Percentiles rank a stretch among this genome's conserved stretches.
phyloP scores from a whole-genome alignment of 2,329 filamentous ascomycete species.

The Coccinonectria pachysandricola region DNA sequence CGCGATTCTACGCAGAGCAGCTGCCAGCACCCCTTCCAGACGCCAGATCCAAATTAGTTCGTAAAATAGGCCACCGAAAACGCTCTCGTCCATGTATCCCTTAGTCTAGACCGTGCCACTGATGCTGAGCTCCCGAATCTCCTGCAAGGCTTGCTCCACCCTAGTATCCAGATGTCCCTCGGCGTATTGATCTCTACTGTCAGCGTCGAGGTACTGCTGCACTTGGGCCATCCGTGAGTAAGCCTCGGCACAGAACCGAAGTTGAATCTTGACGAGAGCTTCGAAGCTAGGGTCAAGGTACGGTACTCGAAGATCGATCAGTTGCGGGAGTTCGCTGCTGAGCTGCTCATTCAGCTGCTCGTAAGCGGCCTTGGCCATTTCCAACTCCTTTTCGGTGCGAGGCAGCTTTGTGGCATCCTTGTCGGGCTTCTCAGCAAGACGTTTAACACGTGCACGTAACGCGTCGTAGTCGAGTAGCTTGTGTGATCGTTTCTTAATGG shows the following conservation, averaged over 20 bases:
- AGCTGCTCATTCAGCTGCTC: slow-evolving; percentile 97
- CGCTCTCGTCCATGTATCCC: too few relatives aligned
- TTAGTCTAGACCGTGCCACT: slow-evolving; percentile 52
- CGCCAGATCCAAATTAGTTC: slow-evolving; percentile 17
- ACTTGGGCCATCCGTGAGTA: slow-evolving; percentile 98
- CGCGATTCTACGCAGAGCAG: slow-evolving; percentile 19
- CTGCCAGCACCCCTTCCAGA: slow-evolving; percentile 16
- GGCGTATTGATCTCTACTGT: slow-evolving; percentile 93
- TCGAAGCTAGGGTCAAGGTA: slow-evolving; percentile 97
- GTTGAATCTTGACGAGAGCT: slow-evolving; percentile 95
- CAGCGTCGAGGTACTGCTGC: slow-evolving; percentile 92
- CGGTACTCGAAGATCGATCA: slow-evolving; percentile 92
- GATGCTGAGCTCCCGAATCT: slow-evolving; percentile 96
- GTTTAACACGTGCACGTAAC: slow-evolving; percentile 91
- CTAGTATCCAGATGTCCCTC: slow-evolving; percentile 81
- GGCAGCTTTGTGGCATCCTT: slow-evolving; percentile 97
- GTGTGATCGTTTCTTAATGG: slow-evolving; percentile 97
- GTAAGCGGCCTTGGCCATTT: slow-evolving; percentile 87
- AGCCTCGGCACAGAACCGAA: slow-evolving; percentile 94
- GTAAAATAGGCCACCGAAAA: slow-evolving; percentile 4
- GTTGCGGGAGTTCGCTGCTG: slow-evolving; percentile 81
- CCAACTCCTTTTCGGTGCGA: slow-evolving; percentile 89
- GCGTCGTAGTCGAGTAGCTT: slow-evolving; percentile 98
- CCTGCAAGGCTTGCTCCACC: slow-evolving; percentile 91
- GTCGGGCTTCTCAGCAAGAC: slow-evolving; percentile 94